Evolutionary conservation across 2,329 filamentous ascomycete species (phyloP).

Genomic region (Ophiostoma fasciatum): DNA sequence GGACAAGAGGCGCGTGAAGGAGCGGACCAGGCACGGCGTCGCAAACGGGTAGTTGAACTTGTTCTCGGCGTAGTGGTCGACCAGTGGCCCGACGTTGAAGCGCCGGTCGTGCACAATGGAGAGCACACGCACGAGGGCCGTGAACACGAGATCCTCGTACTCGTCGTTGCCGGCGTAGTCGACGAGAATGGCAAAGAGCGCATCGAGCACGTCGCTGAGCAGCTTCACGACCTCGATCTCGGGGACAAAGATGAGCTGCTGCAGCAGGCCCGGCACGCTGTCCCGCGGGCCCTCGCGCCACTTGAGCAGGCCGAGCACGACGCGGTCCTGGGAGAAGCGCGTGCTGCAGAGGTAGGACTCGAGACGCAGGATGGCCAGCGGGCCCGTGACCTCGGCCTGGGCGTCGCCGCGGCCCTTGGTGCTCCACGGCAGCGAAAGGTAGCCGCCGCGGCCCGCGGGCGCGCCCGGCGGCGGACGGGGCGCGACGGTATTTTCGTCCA

Average conservation of each 20-base stretch:
- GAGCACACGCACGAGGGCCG: conserved; percentile 73
- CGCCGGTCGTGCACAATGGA: conserved; percentile 89
- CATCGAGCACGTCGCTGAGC: conserved; percentile 74
- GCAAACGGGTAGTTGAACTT: conserved; percentile 90
- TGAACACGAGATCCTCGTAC: conserved; percentile 86
- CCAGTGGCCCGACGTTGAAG: conserved; percentile 79
- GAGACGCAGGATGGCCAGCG: conserved; percentile 63
- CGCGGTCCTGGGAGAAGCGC: conserved; percentile 80
- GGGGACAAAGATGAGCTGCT: conserved; percentile 79
- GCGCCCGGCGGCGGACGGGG: conserved; percentile 32
- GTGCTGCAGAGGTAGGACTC: conserved; percentile 90
- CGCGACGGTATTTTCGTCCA: conserved; percentile 77
- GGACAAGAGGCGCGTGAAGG: conserved; percentile 69
- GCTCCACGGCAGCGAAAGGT: conserved; percentile 72
- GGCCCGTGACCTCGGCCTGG: conserved; percentile 61
- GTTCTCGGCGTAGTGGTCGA: conserved; percentile 79
- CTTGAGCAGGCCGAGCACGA: conserved; percentile 66
- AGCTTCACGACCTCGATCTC: conserved; percentile 98
- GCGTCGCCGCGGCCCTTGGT: conserved; percentile 50
- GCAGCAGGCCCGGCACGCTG: conserved; percentile 59
- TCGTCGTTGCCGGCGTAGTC: conserved; percentile 85
- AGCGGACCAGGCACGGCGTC: conserved; percentile 73
- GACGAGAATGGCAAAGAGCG: conserved; percentile 79
- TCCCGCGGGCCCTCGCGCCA: conserved; percentile 68
- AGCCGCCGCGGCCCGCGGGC: conserved; percentile 58